A percentile compares a stretch with the other conserved stretches of the same genome.
Evolutionary conservation across 495 filamentous ascomycete species (phyloP).

Genomic region (Xylaria cubensis): DNA sequence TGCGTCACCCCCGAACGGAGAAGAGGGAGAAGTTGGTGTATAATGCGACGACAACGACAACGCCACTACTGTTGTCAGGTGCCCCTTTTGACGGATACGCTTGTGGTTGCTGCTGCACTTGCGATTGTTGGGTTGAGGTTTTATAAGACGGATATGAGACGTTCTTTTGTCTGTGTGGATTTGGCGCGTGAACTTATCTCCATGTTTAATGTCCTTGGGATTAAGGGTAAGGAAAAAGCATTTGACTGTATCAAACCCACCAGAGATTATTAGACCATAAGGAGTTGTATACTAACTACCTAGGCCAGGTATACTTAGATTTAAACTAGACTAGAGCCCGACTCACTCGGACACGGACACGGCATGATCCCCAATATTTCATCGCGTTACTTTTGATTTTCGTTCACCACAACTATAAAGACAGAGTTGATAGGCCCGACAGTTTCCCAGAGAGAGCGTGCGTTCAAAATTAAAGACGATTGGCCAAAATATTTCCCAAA

Average conservation of each 20-base stretch:
- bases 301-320: background rate
- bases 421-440: background rate
- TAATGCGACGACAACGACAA: background rate
- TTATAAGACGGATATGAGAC: slow-evolving; percentile 15
- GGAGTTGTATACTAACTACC: background rate
- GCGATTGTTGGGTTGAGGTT: slow-evolving; percentile 11
- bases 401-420: background rate
- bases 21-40: background rate
- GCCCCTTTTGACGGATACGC: slow-evolving; percentile 10
- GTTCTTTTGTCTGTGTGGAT: background rate
- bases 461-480: background rate
- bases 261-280: background rate
- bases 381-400: slow-evolving; percentile 7
- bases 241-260: background rate
- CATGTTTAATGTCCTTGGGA: background rate
- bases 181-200: background rate
- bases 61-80: background rate
- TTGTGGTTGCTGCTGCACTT: slow-evolving; percentile 11
- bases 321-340: background rate
- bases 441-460: too few relatives aligned
- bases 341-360: background rate
- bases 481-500: background rate
- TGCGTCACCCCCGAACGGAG: background rate
- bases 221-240: background rate
- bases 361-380: background rate